Base-by-base conservation (phyloP, 2,329 filamentous ascomycete species). In the Claviceps arundinis region DNA sequence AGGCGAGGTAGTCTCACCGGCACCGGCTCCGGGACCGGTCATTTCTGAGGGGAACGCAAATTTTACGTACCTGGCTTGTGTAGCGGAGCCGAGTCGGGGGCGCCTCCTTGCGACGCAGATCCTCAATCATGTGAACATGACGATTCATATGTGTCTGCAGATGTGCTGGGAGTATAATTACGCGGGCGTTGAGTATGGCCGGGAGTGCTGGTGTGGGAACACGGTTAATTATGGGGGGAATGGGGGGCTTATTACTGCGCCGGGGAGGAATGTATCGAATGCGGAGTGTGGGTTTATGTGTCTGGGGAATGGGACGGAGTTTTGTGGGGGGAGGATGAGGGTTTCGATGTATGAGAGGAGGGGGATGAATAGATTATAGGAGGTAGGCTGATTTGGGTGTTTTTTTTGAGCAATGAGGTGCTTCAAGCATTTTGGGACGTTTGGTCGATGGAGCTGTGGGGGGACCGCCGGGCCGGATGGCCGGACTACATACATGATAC, bases 191-290 rank as follows among this genome's bases (percentile, higher is more conserved):
- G 66, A 70, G 49, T 69, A 70, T 37, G 65, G 65, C 6, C 60
- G 59, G 2, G 68, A 70, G 22, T 70, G 68, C 26, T 70, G 65
- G 61, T 70, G 68, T 43, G 66, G 66, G 5, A 61, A 68, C 48
- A 46, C 50, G 0, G 52, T 70, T 9, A 60, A 62, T 24, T 58
- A 64, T 26, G 57, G 13, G 57, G 5, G 65, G 64, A 0, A 59
- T 53, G 53, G 34, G 50, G 5, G 52, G 4, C 8, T 54, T 9
- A 48, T 54, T 9, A 48, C 56, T 0, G 56, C 51, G 2, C 59
- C 61, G 0, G 65, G 63, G 0, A 61, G 59, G 50, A 68, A 67
- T 42, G 59, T 65, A 2, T 60, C 60, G 0, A 55, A 62, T 51
- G 44, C 57, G 0, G 57, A 68, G 24, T 70, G 68, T 49, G 63